Evolutionary conservation across 1,284 basidiomycete species (phyloP), one percentile per base, ranked within the genome.

Genomic region (Leccinum subspadiceum): DNA sequence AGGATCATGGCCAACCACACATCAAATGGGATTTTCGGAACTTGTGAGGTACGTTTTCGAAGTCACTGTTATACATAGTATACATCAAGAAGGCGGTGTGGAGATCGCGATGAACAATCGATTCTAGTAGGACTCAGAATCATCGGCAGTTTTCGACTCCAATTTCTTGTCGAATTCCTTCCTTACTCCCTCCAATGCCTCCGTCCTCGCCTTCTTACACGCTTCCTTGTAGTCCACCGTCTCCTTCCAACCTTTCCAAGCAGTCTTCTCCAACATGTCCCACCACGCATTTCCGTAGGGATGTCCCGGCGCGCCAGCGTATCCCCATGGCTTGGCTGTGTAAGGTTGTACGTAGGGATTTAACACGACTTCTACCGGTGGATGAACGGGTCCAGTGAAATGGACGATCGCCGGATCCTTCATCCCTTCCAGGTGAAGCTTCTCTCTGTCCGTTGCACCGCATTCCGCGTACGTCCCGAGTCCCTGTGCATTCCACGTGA

Each of bases 281-380:
- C 81, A 83, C 83, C 84, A 85, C 55, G 79, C 80, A n/a, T 64
- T 64, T 26, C 69, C 67, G 63, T 76, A 82, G 0, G 84, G 82
- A 63, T 85, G 78, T 5, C 78, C 79, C 9, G 81, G 82, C 0
- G 81, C 75, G 5, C 82, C 81, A 0, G 79, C 74, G 62, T 83
- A 84, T 2, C 83, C 83, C 83, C 84, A 85, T 0, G 83, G 84
- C 61, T 85, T 86, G 5, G 80, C 75, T 1, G 79, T 79, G 60
- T 73, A 81, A 3, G 82, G 83, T 64, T 81, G 83, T 29, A 83
- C 76, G 62, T 76, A 81, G 1, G 81, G 79, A 65, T 84, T 83
- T 63, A 85, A 64, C 4, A 83, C 76, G 9, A 75, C 69, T 5
- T 70, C 76, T 61, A 84, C 57, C 3, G 68, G 64, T 1, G 83